Conservation (phyloP, 179 eudicot genomes). For the Gypsophila paniculata region DNA sequence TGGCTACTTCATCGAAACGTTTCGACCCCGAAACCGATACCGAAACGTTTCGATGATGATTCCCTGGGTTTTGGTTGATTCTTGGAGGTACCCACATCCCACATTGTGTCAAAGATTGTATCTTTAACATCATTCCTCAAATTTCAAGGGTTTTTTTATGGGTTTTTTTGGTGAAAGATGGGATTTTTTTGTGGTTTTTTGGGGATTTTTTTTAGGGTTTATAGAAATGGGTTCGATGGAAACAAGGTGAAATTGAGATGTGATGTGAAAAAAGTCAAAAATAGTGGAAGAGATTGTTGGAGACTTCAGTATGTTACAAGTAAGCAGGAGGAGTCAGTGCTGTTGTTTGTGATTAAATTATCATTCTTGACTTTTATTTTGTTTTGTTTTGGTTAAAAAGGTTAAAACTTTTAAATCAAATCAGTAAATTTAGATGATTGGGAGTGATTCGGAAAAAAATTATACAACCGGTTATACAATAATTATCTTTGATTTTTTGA, state of each 20-base stretch:
- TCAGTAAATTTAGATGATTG: too few species aligned
- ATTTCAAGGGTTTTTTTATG: neutral
- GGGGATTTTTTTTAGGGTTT: neutral
- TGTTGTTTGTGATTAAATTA: too few species aligned
- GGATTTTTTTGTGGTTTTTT: neutral
- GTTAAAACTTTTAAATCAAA: too few species aligned
- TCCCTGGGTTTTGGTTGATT: neutral
- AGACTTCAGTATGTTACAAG: too few species aligned
- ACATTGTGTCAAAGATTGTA: constrained; percentile 34
- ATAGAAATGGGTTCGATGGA: constrained; percentile 19
- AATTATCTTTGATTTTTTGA: too few species aligned
- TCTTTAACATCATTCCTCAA: constrained; percentile 28
- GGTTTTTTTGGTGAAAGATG: neutral
- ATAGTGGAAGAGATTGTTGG: too few species aligned
- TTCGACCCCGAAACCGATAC: constrained; percentile 21
- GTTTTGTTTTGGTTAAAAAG: too few species aligned
- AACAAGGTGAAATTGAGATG: constrained; percentile 12
- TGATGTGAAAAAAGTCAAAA: neutral
- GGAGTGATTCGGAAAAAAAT: too few species aligned
- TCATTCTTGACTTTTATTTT: too few species aligned
- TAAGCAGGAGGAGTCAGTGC: too few species aligned
- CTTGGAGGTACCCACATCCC: constrained; percentile 34
- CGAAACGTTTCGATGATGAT: constrained; percentile 23
- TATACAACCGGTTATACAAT: too few species aligned
- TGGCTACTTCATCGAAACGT: constrained; percentile 21